These are phyloP conservation scores for Xylariaceae sp. DNA, from an alignment of 2,329 filamentous ascomycete genomes.

Conservation along the genomic window DNA sequence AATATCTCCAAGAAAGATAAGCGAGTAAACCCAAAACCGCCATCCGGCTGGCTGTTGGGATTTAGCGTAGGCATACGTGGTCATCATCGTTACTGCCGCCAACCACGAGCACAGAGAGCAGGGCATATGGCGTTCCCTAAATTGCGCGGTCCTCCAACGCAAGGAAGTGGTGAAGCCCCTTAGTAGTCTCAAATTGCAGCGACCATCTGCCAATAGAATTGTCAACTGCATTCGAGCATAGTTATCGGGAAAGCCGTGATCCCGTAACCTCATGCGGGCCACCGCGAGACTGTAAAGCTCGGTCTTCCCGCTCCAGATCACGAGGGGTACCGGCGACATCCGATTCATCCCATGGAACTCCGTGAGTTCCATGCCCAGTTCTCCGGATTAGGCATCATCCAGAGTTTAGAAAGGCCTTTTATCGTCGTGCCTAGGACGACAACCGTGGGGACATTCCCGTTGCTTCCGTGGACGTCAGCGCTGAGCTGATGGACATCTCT, in stretches of 20 bases:
- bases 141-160: constrained; percentile 5
- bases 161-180: constrained; percentile 2
- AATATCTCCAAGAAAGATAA: constrained; percentile 6
- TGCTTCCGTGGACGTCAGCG: constrained; percentile 16
- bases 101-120: constrained; percentile 4
- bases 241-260: constrained; percentile 5
- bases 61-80: constrained; percentile 6
- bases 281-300: constrained; percentile 10
- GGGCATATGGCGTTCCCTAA: constrained; percentile 5
- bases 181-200: constrained; percentile 5
- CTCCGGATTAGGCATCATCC: constrained; percentile 25
- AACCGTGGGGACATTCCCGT: constrained; percentile 24
- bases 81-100: constrained; percentile 6
- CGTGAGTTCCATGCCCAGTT: constrained; percentile 1
- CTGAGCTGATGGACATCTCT: not conserved
- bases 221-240: constrained; percentile 9
- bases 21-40: constrained; percentile 10
- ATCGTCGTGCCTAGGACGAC: constrained; percentile 39
- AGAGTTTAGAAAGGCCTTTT: constrained; percentile 34
- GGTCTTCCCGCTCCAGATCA: constrained; percentile 11
- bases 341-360: not conserved
- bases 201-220: constrained; percentile 4
- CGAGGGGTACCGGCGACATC: constrained; percentile 2
- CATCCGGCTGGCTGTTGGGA: constrained; percentile 1
- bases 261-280: constrained; percentile 5